Evolutionary conservation across 805 yeast genomes (phyloP), one percentile per base, ranked within the genome.

Genomic region (Maudiozyma pseudohumilis): DNA sequence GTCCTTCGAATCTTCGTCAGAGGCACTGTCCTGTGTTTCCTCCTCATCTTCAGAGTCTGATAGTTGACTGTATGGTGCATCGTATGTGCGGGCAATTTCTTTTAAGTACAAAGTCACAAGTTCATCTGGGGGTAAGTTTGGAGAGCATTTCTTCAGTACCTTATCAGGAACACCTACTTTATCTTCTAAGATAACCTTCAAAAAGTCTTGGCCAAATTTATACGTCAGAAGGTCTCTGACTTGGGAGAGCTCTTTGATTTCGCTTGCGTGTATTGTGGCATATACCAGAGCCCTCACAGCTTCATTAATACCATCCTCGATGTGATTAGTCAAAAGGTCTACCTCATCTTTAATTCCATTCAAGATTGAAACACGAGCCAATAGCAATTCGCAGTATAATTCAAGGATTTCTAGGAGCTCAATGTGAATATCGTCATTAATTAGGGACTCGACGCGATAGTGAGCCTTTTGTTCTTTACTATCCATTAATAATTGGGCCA

Each of bases 391-490:
- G 52, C 95, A 80, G 55, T 84, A 84, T 15, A 87, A 63, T 58
- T 87, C 95, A 33, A 86, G 59, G 32, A 74, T 73, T 56, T 87
- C 95, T 37, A 86, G 62, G 18, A 86, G 63, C 60, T 86, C 95
- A 17, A 82, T 73, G 50, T 78, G 74, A 23, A 83, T 74, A 52
- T 86, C 96, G 47, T 84, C 89, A 25, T 88, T 69, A 23, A 87
- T 82, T 40, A 86, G 74, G 48, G 82, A 81, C 55, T 86, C 96
- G 3, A 84, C 89, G 35, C 94, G 61, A 40, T 85, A 85, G 39
- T 72, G 71, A 9, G 95, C 95, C 48, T 87, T 82, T 35, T 80
- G 77, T 44, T 84, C 88, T 52, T 83, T 85, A 6, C 85, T 86
- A 30, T 65, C 68, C 7, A 70, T 65, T 36, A 86, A 63, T 9